A percentile compares a stretch with the other conserved stretches of the same genome.
Conservation (phyloP, 495 filamentous ascomycete genomes). For the Penicillium paxilli region DNA sequence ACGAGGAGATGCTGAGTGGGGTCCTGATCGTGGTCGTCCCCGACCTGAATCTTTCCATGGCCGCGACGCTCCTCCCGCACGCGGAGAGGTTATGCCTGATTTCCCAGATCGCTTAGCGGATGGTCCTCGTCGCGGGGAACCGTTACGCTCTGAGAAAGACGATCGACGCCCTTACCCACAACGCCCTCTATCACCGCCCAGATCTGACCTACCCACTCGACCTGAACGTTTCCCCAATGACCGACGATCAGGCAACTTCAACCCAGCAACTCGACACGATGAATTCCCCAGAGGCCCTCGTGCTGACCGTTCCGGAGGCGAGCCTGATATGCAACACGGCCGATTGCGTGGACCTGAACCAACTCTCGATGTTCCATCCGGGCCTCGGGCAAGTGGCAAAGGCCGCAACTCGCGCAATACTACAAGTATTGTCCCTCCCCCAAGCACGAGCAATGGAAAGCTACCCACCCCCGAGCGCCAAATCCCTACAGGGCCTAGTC, state of each 20-base stretch:
- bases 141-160: constrained; percentile 35
- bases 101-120: constrained; percentile 32
- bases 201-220: constrained; percentile 35
- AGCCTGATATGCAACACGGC: constrained; percentile 55
- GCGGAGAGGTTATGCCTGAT: constrained; percentile 39
- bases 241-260: constrained; percentile 28
- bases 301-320: constrained; percentile 29
- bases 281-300: constrained; percentile 45
- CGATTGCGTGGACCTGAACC: constrained; percentile 55
- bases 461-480: constrained; percentile 30
- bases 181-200: constrained; percentile 30
- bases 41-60: constrained; percentile 33
- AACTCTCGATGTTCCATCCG: constrained; percentile 64
- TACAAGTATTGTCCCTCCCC: constrained; percentile 26
- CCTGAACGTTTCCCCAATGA: constrained; percentile 42
- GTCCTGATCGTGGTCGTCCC: constrained; percentile 36
- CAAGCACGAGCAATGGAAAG: constrained; percentile 23
- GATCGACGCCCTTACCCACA: constrained; percentile 31
- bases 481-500: constrained; percentile 38
- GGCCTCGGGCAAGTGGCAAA: constrained; percentile 56
- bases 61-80: constrained; percentile 32
- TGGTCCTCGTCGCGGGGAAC: constrained; percentile 34
- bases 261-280: constrained; percentile 20
- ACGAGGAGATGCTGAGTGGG: constrained; percentile 40
- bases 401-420: constrained; percentile 23